Base-by-base conservation (phyloP, 108 stramenopile genomes). In the Nannochloropsis gaditana region DNA sequence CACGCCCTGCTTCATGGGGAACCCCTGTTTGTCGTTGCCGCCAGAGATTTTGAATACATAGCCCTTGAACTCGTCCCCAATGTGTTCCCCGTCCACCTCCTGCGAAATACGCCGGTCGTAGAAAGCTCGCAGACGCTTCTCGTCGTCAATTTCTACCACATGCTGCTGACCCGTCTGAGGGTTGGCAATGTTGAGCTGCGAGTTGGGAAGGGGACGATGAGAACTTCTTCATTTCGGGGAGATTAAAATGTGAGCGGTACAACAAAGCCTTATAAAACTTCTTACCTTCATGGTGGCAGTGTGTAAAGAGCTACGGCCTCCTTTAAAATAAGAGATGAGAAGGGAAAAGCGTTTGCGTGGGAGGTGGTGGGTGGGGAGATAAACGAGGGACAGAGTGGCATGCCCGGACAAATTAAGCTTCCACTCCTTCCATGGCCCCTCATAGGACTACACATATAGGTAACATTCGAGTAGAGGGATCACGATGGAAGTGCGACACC, bases 1-100 rank as follows among this genome's bases (percentile, higher is more conserved):
- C 87, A 99, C 95, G 91, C 99, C 99, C 93, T 99, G 99, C 93
- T 96, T 96, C 99, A 99, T 99, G 91, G 99, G 97, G 93, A 99
- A 99, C 73, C 99, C 99, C 93, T 99, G 97, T 94, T 99, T 99
- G 93, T 99, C 99, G 91, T 97, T 98, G 82, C 99, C 99, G 83
- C 99, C 99, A 44, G 96, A 94, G 90, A 99, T 97, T 86, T 96
- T 96, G 90, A 99, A 92, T 89, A 99, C 89, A 91, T 96, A 99
- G 83, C 97, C 99, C 47, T 95, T 93, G 92, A 97, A 99, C 92
- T 99, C 97, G 44, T 99, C 99, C 21, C 99, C 99, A 82, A 99
- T 93, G 84, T 94, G 92, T 59, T 90, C 89, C 45, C 97, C 99
- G 79, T 96, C 96, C 87, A 99, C 93, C 90, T 98, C 97, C 89